Evolutionary conservation across 179 eudicot genomes (phyloP).

Genomic region (Drosera spatulata): DNA sequence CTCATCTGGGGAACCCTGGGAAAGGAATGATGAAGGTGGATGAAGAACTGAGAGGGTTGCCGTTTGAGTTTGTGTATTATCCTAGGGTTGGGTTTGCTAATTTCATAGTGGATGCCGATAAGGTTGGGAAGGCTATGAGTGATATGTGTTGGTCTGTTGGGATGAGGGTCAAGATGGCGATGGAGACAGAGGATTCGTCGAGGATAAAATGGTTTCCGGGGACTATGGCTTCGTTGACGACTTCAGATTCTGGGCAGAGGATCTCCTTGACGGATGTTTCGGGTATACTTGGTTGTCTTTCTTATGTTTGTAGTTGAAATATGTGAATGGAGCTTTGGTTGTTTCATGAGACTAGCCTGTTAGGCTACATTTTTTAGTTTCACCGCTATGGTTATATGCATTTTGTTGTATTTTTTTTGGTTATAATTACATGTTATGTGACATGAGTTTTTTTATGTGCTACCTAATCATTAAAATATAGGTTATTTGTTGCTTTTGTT

Average conservation of each 20-base stretch:
- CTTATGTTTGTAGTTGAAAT: too few relatives aligned
- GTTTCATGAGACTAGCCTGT: too few relatives aligned
- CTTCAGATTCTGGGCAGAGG: constrained; percentile 21
- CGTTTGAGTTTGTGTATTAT: constrained; percentile 60
- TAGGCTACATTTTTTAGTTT: too few relatives aligned
- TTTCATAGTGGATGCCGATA: constrained; percentile 62
- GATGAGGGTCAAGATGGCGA: constrained; percentile 54
- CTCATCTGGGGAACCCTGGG: constrained; percentile 3
- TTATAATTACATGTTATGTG: too few relatives aligned
- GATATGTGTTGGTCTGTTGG: constrained; percentile 33
- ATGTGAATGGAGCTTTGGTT: too few relatives aligned
- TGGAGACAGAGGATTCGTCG: constrained; percentile 54
- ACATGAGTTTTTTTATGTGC: too few relatives aligned
- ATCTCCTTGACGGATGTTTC: constrained; percentile 66
- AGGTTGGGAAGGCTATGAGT: constrained; percentile 30
- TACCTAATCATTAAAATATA: too few relatives aligned
- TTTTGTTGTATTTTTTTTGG: too few relatives aligned
- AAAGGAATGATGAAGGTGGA: constrained; percentile 7
- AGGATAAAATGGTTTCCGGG: constrained; percentile 61
- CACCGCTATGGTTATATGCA: too few relatives aligned
- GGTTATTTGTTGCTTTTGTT: too few relatives aligned
- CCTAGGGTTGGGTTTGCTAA: constrained; percentile 47
- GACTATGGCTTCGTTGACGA: constrained; percentile 20
- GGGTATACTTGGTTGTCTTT: too few relatives aligned
- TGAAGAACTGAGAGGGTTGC: constrained; percentile 11